phyloP scores from a whole-genome alignment of 805 yeast genomes.

The Yamadazyma ubonensis region DNA sequence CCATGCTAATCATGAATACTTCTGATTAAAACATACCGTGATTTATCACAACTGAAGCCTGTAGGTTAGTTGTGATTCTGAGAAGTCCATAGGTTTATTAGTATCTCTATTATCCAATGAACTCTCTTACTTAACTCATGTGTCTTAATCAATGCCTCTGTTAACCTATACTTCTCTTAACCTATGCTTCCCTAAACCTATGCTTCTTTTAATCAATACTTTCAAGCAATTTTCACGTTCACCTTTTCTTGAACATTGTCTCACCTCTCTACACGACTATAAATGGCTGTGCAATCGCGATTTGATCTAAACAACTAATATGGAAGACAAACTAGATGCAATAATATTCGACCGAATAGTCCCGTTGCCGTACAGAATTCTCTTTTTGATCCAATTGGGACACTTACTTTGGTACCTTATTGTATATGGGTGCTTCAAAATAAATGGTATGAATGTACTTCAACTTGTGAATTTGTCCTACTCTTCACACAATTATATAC shows the following conservation, averaged over 20 bases:
- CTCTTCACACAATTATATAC: conserved; percentile 35
- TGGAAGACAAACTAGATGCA: conserved; percentile 16
- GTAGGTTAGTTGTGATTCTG: too few species aligned
- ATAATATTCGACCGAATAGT: conserved; percentile 27
- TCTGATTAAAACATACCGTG: conserved; percentile 34
- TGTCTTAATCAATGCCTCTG: neutral
- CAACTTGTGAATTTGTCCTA: conserved; percentile 44
- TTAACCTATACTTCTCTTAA: neutral
- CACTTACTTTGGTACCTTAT: conserved; percentile 54
- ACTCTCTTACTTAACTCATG: neutral
- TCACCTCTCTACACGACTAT: too few species aligned
- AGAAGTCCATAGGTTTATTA: neutral
- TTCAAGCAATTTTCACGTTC: too few species aligned
- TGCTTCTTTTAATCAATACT: too few species aligned
- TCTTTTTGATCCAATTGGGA: conserved; percentile 50
- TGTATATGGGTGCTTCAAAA: conserved; percentile 35
- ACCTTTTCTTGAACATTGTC: too few species aligned
- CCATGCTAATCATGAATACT: conserved; percentile 63
- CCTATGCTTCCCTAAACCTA: too few species aligned
- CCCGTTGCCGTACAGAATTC: conserved; percentile 45
- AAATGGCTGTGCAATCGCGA: conserved; percentile 4
- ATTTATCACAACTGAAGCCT: conserved; percentile 13
- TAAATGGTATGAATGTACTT: conserved; percentile 44
- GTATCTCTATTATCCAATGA: neutral
- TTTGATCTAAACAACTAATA: neutral